Evolutionary conservation across 768 basidiomycete genomes (phyloP).

Genomic region (Rubroboletus satanas): DNA sequence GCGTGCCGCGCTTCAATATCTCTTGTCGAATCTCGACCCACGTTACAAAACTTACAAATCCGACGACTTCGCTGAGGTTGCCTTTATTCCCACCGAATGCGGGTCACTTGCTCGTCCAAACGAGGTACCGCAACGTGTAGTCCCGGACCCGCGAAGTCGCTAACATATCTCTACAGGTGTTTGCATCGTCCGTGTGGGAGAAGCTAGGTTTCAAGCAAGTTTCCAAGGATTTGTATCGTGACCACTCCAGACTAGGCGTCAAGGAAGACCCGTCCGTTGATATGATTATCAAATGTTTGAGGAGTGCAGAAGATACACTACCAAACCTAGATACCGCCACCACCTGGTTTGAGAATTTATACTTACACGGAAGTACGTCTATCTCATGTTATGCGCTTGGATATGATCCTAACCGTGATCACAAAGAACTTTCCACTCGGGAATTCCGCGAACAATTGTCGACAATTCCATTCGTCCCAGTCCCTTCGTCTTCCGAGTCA

Average conservation of each 20-base stretch:
- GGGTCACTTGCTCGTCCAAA: conserved; percentile 2
- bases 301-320: background rate
- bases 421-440: conserved; percentile 6
- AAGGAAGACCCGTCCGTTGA: conserved; percentile 3
- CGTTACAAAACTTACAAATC: conserved; percentile 12
- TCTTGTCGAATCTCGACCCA: conserved; percentile 9
- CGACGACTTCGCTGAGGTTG: conserved; percentile 2
- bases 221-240: background rate
- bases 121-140: conserved; percentile 3
- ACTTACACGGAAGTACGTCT: conserved; percentile 5
- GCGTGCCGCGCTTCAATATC: conserved; percentile 4
- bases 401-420: background rate
- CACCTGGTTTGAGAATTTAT: conserved; percentile 10
- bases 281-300: background rate
- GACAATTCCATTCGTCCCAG: conserved; percentile 4
- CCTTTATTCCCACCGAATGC: conserved; percentile 14
- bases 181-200: conserved; percentile 5
- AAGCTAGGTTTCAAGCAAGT: conserved; percentile 7
- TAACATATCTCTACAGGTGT: conserved; percentile 7
- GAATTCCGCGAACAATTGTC: conserved; percentile 7
- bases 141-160: background rate
- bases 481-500: background rate
- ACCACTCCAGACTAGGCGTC: conserved; percentile 12
- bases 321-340: background rate
- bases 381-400: background rate